Evolutionary conservation across 2,329 filamentous ascomycete genomes (phyloP), one percentile per base, ranked within the genome.

Genomic region (Cytospora paraplurivora): DNA sequence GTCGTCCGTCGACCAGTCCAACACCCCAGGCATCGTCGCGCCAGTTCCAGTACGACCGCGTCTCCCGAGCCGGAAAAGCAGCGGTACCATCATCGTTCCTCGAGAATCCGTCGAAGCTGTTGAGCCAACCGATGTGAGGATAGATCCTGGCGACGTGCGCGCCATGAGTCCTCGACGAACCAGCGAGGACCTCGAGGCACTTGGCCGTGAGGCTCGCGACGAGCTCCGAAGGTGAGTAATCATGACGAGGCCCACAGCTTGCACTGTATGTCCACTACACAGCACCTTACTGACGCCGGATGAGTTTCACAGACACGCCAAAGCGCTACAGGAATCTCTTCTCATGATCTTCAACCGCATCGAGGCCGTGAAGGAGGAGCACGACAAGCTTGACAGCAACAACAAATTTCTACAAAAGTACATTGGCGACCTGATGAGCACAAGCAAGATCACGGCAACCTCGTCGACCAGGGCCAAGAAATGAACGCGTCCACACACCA

Each of bases 401-500:
- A 99, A 99, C 82, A 94, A 93, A 72, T 97, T 98, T 73, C 79
- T 99, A 55, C 94, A 98, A 76, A 97, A 97, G 76, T 98, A 98
- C 75, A 98, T 98, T 71, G 94, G 94, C 68, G 94, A 97, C 73
- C 83, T 98, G 62, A 98, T 97, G 86, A 91, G 92, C 69, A 90
- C 88, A n/a, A 88, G 85, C 74, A 90, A 90, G 73, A 89, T 90
- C 69, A 90, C 87, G 1, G 82, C 87, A 1, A 79, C 83, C 1
- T 77, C 78, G 60, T 64, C 64, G 27, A 78, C 76, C 66, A 79
- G 82, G 37, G 77, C 76, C 61, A 84, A 85, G 71, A 87, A 86
- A 73, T 87, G 72, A 81, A 35, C 32, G 21, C 37, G 35, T 49
- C 27, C 5, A 27, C 7, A 15, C 44, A 50, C n/a, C 38, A 47